Percentiles rank a stretch among this genome's conserved stretches.
phyloP scores from a whole-genome alignment of 345 rosid species.

The Corymbia maculata region DNA sequence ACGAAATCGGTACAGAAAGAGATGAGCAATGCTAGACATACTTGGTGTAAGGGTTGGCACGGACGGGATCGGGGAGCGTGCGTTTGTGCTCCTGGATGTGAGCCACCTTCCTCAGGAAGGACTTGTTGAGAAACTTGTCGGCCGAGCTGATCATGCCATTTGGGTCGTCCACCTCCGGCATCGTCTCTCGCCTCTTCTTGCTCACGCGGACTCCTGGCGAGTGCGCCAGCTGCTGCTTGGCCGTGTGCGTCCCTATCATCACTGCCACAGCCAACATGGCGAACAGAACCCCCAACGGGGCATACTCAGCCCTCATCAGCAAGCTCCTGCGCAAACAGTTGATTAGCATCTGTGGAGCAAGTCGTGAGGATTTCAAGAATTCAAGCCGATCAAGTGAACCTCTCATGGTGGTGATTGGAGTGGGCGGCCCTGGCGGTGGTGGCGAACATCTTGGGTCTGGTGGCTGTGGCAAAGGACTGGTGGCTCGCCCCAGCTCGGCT shows the following conservation, averaged over 20 bases:
- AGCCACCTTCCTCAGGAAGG: conserved; percentile 67
- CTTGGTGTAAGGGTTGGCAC: conserved; percentile 27
- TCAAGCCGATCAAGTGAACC: neutral
- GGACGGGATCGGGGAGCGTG: conserved; percentile 9
- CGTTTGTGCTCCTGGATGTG: conserved; percentile 46
- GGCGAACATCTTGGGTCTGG: conserved; percentile 8
- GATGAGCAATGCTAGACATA: neutral
- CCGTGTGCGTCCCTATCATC: conserved; percentile 46
- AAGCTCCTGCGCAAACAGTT: neutral
- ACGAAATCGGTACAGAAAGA: neutral
- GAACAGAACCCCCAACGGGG: conserved; percentile 28
- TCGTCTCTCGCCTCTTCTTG: conserved; percentile 63
- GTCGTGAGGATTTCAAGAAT: neutral
- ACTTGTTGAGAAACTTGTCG: conserved; percentile 25
- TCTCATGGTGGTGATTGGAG: neutral
- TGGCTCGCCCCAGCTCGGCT: conserved; percentile 7
- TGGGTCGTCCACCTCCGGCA: conserved; percentile 70
- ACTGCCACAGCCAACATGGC: conserved; percentile 40
- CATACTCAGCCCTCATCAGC: conserved; percentile 1
- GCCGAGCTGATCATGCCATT: conserved; percentile 39
- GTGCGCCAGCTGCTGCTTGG: conserved; percentile 41
- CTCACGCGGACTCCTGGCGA: conserved; percentile 52
- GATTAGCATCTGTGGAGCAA: too few relatives aligned
- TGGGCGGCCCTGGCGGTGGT: conserved; percentile 16
- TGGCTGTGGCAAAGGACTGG: conserved; percentile 26